Evolutionary conservation across 345 rosid genomes (phyloP), one percentile per base, ranked within the genome.

Genomic region (Pistacia atlantica): DNA sequence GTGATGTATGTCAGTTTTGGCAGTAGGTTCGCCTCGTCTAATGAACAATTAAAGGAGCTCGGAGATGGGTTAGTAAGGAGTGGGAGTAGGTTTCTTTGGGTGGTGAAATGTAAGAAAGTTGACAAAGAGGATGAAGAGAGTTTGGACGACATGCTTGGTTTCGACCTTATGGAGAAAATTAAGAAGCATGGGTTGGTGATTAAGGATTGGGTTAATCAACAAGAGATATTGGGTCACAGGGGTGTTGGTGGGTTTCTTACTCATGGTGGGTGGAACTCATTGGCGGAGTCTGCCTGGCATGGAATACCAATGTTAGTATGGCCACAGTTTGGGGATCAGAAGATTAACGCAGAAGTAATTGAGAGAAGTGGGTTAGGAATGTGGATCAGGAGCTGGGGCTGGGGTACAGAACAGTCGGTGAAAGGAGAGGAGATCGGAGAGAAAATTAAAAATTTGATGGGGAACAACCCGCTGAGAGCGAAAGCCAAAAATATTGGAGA

Each of bases 191-290:
- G 90, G 0, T 42, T 84, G 20, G 77, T 86, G 12, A 31, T 79
- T 6, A 89, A 76, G 75, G 65, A 62, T 4, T 90, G 91, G 89
- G 86, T 85, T 38, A 77, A 83, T 31, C 90, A 88, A 74, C 73
- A 66, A 49, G 81, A 72, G 64, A 62, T 85, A 56, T 80, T 87
- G 16, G 66, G 73, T 6, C 86, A 85, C 58, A 37, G 75, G 0
- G 81, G 88, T 2, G 52, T 87, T 0, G 86, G 88, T 10, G 87
- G 88, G 18, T 84, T 86, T 57, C 31, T 87, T 11, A 68, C 77
- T 18, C 86, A 83, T 8, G 73, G 84, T 16, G 86, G 88, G 2
- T 83, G 88, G 88, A 83, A 89, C 75, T 89, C 92, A 14, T 80
- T 80, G 66, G 45, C 57, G 42, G 92, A 89, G 78, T 86, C 87